Base-by-base conservation (phyloP, 2,329 filamentous ascomycete genomes). In the Diaporthe australafricana region DNA sequence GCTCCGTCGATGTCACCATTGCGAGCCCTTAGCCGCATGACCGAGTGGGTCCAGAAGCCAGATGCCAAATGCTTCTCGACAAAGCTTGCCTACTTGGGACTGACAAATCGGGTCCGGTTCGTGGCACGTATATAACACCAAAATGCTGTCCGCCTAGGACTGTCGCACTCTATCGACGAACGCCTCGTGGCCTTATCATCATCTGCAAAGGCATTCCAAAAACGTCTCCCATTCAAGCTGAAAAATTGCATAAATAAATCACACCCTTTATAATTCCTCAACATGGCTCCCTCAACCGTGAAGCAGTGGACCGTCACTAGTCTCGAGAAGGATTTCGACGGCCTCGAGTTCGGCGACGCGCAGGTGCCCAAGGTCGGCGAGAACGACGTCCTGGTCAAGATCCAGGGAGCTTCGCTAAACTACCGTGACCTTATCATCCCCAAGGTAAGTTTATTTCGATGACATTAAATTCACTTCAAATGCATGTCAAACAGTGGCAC, bases 361-460 rank as follows among this genome's bases (percentile, higher is more conserved):
- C 77, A 86, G 1, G 77, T 94, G 3, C 90, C 91, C 17, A 81
- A 89, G 75, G 78, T 92, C 1, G 92, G 92, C 57, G 92, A 94
- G 69, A 88, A 88, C 73, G 90, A 95, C 32, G 92, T 94, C 7
- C 86, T 95, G 42, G 90, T 95, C 76, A 92, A 92, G 80, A 85
- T 89, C 32, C 81, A 84, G 65, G 86, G 84, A 17, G 87, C 84
- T 7, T 87, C 87, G 35, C 83, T 89, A 65, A 89, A 89, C 81
- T 89, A 85, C 78, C 87, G 87, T 69, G 87, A 89, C 74, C 80
- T 88, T 65, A 82, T 86, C 74, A 87, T 89, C 68, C 83, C 86
- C 35, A 78, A 77, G 76, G 81, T 79, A 71, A 52, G 68, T 65
- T 14, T 30, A 30, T 12, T 50, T 5, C 3, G 6, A 48, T 50